A percentile compares a stretch with the other conserved stretches of the same genome.
phyloP scores from a whole-genome alignment of 192 early-diverging fungal genomes.

The Rhizophagus sp. region DNA sequence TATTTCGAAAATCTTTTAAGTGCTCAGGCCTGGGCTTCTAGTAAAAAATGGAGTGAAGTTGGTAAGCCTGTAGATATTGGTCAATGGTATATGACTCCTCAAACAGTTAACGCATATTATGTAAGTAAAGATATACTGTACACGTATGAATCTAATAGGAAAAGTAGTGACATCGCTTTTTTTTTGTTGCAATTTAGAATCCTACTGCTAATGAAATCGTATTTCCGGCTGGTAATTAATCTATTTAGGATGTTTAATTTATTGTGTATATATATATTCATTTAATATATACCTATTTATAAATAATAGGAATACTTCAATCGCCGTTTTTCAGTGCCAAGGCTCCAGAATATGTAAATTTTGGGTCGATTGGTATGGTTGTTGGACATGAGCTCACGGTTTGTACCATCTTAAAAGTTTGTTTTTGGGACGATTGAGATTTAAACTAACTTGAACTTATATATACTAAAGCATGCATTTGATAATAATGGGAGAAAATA shows the following conservation, averaged over 20 bases:
- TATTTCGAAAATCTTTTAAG: slow-evolving; percentile 68
- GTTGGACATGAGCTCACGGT: slow-evolving; percentile 77
- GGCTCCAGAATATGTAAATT: slow-evolving; percentile 64
- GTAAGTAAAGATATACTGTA: background rate
- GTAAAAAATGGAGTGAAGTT: slow-evolving; percentile 28
- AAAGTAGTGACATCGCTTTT: background rate
- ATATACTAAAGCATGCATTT: slow-evolving; percentile 61
- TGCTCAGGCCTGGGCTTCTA: slow-evolving; percentile 43
- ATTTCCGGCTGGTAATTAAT: slow-evolving; percentile 47
- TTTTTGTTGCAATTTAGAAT: slow-evolving; percentile 23
- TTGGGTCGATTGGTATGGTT: slow-evolving; percentile 66
- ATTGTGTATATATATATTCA: background rate
- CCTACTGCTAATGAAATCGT: slow-evolving; percentile 54
- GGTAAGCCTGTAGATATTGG: slow-evolving; percentile 48
- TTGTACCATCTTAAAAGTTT: slow-evolving; percentile 11
- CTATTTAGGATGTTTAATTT: background rate
- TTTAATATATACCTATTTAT: background rate
- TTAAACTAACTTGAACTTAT: background rate
- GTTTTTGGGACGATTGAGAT: background rate
- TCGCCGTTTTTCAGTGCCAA: slow-evolving; percentile 58
- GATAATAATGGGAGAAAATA: slow-evolving; percentile 59
- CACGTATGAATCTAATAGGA: background rate
- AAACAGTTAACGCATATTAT: slow-evolving; percentile 63
- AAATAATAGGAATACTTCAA: slow-evolving; percentile 51
- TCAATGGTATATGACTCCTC: slow-evolving; percentile 56